A percentile compares a stretch with the other conserved stretches of the same genome.
Conservation (phyloP, 768 basidiomycete genomes). For the Pleurotus djamor region DNA sequence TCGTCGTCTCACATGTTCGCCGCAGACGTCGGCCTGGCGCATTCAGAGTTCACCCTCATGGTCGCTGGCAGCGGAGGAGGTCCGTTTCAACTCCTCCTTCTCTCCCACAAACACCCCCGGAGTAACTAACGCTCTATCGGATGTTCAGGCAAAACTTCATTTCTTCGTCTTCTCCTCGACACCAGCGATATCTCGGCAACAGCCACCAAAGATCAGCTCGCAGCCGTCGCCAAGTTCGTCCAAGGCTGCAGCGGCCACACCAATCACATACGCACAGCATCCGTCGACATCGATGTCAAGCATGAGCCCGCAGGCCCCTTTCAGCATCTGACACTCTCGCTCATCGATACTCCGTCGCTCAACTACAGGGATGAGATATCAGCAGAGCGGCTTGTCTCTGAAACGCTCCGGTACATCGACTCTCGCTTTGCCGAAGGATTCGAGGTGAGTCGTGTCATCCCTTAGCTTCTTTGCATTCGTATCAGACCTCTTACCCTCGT, state of each 20-base stretch:
- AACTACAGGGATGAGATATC: constrained; percentile 68
- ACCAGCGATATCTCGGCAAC: constrained; percentile 65
- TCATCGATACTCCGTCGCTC: constrained; percentile 82
- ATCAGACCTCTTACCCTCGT: constrained; percentile 13
- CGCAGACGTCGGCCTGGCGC: neutral
- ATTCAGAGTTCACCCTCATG: constrained; percentile 51
- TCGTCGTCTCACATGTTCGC: neutral
- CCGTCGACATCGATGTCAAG: constrained; percentile 70
- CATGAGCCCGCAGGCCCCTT: constrained; percentile 40
- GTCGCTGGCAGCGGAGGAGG: constrained; percentile 80
- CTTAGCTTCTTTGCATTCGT: constrained; percentile 10
- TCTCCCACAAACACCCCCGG: constrained; percentile 12
- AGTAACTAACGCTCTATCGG: constrained; percentile 21
- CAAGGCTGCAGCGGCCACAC: constrained; percentile 74
- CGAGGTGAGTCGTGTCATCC: constrained; percentile 52
- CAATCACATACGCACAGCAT: constrained; percentile 65
- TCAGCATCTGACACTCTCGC: constrained; percentile 58
- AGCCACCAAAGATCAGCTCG: constrained; percentile 72
- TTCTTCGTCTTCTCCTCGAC: constrained; percentile 83
- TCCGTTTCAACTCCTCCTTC: constrained; percentile 22
- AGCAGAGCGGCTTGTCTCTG: constrained; percentile 61
- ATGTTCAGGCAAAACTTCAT: constrained; percentile 74
- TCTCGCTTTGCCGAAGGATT: constrained; percentile 68
- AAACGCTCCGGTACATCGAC: constrained; percentile 74
- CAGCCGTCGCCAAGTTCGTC: constrained; percentile 79